Evolutionary conservation across 2,329 filamentous ascomycete species (phyloP), one percentile per base, ranked within the genome.

Genomic region (Mycosphaerelloides madeirae): DNA sequence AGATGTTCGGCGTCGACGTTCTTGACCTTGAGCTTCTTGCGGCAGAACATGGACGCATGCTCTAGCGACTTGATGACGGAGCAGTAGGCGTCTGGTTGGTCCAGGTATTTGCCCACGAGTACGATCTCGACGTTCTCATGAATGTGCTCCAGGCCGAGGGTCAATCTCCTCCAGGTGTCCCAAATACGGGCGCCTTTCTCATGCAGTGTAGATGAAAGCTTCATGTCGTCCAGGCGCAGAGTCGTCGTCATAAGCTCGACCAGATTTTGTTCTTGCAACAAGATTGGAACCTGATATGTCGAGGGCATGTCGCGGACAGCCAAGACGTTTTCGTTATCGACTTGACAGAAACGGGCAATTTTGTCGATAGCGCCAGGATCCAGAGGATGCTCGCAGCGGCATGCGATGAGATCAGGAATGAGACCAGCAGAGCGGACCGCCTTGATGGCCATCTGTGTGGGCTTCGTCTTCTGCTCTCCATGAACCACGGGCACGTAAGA

Each of bases 211-310:
- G 76, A 69, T 1, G 80, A 59, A 38, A 81, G 74, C 14, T 53
- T 49, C 19, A 65, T 43, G 3, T 44, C 48, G 49, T 85, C 77
- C 9, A 95, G 76, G 29, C 77, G 74, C 25, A 96, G 74, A 14
- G 81, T 75, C 14, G 76, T 69, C 29, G 75, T 76, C 43, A 97
- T 72, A n/a, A 81, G 77, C 11, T 74, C 67, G 7, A 91, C 72
- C 2, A 97, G 74, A 18, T 82, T 80, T 69, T 97, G 87, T 55
- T 89, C 77, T 57, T 91, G 80, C 12, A 97, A 82, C 18, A 97
- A 84, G n/a, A 96, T 75, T 1, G 93, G 93, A 2, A 97, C 91
- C 54, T 95, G 90, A 69, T 98, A 98, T 41, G 87, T 94, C 11
- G 89, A 89, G 15, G 83, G 76, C 68, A 97, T 87, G 65, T 97